Percentiles rank a stretch among this genome's conserved stretches.
Conservation (phyloP, 805 yeast genomes). For the Saccharomycopsis sp. region DNA sequence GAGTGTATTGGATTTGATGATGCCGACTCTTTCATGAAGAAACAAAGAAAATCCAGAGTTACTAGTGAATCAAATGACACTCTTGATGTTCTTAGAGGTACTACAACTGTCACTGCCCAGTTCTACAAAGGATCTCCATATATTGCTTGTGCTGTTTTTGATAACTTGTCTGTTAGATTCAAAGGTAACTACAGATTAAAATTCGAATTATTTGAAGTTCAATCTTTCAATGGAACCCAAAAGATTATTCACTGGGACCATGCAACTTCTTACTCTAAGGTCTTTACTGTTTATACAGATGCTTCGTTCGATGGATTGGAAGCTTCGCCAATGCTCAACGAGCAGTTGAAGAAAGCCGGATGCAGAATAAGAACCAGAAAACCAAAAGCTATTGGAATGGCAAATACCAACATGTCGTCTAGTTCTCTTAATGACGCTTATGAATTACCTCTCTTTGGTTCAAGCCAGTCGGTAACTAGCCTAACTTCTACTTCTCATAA, state of each 20-base stretch:
- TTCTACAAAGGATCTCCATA: conserved; percentile 18
- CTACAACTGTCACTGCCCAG: conserved; percentile 19
- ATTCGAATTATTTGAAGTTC: conserved; percentile 19
- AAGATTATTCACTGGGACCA: conserved; percentile 16
- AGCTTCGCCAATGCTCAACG: conserved; percentile 20
- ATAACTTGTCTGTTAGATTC: conserved; percentile 19
- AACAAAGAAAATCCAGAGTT: conserved; percentile 19
- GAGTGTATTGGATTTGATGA: conserved; percentile 18
- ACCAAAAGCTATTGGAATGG: conserved; percentile 10
- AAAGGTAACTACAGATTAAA: conserved; percentile 20
- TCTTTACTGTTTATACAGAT: conserved; percentile 20
- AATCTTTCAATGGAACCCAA: conserved; percentile 5
- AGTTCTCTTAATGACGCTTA: conserved; percentile 5
- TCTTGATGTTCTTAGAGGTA: conserved; percentile 20
- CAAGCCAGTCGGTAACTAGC: background rate
- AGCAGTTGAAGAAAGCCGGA: conserved; percentile 21
- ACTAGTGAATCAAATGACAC: conserved; percentile 8
- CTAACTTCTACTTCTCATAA: background rate
- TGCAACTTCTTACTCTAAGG: conserved; percentile 16
- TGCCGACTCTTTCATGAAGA: conserved; percentile 12
- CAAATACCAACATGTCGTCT: background rate
- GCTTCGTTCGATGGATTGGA: conserved; percentile 21
- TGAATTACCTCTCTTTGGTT: background rate
- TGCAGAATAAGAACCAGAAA: conserved; percentile 22
- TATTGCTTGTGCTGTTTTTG: conserved; percentile 20